phyloP scores from a whole-genome alignment of 108 stramenopile species.

The Pseudonitzschia delicatissima region DNA sequence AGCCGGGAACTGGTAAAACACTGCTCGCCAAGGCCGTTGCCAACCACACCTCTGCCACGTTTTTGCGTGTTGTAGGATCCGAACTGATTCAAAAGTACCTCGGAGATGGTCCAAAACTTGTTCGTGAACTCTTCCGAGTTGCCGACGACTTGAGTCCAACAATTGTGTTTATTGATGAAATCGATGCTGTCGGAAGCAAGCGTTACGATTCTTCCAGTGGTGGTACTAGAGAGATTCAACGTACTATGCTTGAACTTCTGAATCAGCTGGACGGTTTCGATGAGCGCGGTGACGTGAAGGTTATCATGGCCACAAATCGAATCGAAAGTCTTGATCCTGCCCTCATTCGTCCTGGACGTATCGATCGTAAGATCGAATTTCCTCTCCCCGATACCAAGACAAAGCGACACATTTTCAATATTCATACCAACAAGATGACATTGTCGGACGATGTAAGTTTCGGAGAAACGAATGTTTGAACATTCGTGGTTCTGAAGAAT shows the following conservation, averaged over 20 bases:
- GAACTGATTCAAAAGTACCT: conserved; percentile 99
- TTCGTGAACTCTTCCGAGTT: conserved; percentile 97
- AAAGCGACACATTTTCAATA: conserved; percentile 97
- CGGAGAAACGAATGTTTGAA: too few relatives aligned
- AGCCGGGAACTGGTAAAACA: conserved; percentile 98
- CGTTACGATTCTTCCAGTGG: conserved; percentile 95
- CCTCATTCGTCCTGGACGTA: conserved; percentile 97
- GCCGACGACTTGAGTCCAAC: conserved; percentile 95
- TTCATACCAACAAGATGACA: conserved; percentile 95
- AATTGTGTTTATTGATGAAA: conserved; percentile 99
- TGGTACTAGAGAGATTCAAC: conserved; percentile 97
- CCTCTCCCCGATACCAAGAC: conserved; percentile 97
- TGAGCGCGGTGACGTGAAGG: conserved; percentile 98
- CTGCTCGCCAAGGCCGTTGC: conserved; percentile 98
- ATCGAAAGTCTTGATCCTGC: conserved; percentile 99
- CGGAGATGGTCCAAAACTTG: conserved; percentile 98
- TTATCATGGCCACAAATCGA: conserved; percentile 99
- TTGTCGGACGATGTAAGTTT: conserved; percentile 83
- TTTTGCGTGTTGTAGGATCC: conserved; percentile 92
- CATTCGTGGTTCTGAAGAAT: background rate
- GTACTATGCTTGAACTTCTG: conserved; percentile 98
- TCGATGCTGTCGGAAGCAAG: conserved; percentile 98
- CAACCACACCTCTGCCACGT: conserved; percentile 98
- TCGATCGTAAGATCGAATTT: conserved; percentile 99
- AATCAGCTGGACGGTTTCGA: conserved; percentile 99